Evolutionary conservation across 306 rosid species (phyloP).

Genomic region (Argentina anserina): DNA sequence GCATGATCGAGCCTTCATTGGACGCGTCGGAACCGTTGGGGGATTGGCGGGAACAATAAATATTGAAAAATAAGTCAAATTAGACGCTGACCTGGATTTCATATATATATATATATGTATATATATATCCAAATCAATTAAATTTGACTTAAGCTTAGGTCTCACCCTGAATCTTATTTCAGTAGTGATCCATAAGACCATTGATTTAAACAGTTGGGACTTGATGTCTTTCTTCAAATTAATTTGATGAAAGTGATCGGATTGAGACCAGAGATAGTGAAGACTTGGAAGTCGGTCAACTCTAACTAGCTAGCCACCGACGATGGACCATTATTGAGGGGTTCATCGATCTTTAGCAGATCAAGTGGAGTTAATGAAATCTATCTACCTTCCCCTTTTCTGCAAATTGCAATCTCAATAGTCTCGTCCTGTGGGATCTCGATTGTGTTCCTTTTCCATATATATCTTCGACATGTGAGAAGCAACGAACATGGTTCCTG

Average conservation of each 20-base stretch:
- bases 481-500: not conserved
- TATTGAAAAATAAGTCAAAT: conserved; percentile 30
- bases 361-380: not conserved
- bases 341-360: not conserved
- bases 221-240: not conserved
- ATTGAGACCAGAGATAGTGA: not conserved
- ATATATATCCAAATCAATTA: not conserved
- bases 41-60: conserved; percentile 30
- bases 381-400: conserved; percentile 2
- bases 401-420: conserved; percentile 6
- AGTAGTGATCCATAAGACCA: not conserved
- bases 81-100: not conserved
- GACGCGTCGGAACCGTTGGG: conserved; percentile 50
- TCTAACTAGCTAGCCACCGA: conserved; percentile 4
- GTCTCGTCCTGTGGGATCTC: not conserved
- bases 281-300: conserved; percentile 6
- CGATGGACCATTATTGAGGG: not conserved
- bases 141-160: not conserved
- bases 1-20: conserved; percentile 24
- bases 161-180: not conserved
- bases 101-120: not conserved
- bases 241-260: not conserved
- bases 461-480: not conserved
- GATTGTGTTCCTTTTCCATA: not conserved
- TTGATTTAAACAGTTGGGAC: not conserved